Evolutionary conservation across 176 grass and related monocot genomes (phyloP).

Genomic region (Secale cereale): DNA sequence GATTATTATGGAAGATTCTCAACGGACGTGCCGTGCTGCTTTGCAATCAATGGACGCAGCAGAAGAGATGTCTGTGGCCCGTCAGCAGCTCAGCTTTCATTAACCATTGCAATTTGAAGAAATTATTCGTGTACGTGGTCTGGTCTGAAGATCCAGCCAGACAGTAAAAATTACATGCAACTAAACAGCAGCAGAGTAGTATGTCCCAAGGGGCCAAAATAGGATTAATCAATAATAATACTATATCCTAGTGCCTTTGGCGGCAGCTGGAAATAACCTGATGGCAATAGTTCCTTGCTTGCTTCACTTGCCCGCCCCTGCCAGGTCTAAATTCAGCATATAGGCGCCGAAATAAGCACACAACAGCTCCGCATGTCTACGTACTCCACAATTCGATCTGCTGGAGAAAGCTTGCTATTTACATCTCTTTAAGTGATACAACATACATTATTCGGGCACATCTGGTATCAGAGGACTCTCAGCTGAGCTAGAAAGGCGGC

Average conservation of each 20-base stretch:
- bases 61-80: neutral
- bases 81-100: conserved; percentile 20
- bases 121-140: conserved; percentile 32
- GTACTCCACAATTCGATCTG: conserved; percentile 31
- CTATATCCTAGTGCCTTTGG: conserved; percentile 16
- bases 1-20: neutral
- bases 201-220: neutral
- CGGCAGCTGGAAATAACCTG: conserved; percentile 13
- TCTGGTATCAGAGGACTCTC: conserved; percentile 54
- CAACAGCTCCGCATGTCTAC: conserved; percentile 23
- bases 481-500: conserved; percentile 78
- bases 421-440: conserved; percentile 24
- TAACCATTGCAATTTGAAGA: conserved; percentile 13
- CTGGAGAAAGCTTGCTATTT: conserved; percentile 37
- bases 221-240: neutral
- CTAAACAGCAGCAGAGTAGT: neutral
- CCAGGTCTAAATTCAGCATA: conserved; percentile 11
- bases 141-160: neutral
- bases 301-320: neutral
- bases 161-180: conserved; percentile 13
- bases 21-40: neutral
- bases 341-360: conserved; percentile 5
- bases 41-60: neutral
- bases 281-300: neutral
- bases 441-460: conserved; percentile 1